These are phyloP conservation scores for Nelumbo lutea DNA, from an alignment of 164 flowering plant species.

Conservation along the genomic window DNA sequence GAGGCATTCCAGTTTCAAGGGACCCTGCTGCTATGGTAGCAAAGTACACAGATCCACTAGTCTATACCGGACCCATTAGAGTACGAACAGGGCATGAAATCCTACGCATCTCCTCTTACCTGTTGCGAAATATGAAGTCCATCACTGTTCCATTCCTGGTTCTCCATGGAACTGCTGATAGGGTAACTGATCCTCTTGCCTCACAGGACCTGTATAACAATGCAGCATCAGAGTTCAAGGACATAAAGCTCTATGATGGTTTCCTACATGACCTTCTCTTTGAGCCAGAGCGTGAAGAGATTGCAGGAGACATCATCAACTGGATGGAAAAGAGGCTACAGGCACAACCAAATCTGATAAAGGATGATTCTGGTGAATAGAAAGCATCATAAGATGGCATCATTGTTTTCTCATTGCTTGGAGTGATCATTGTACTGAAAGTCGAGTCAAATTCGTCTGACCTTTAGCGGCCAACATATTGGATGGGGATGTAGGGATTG, in stretches of 20 bases:
- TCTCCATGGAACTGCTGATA: slow-evolving; percentile 47
- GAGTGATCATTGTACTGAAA: too few relatives aligned
- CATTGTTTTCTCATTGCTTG: neutral
- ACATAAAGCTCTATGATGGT: slow-evolving; percentile 68
- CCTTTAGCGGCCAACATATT: too few relatives aligned
- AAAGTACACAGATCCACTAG: slow-evolving; percentile 71
- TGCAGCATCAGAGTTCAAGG: slow-evolving; percentile 56
- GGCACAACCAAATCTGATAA: neutral
- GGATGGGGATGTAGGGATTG: too few relatives aligned
- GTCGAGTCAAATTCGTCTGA: too few relatives aligned
- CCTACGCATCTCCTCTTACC: slow-evolving; percentile 50
- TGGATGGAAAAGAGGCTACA: neutral
- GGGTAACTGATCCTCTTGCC: slow-evolving; percentile 68
- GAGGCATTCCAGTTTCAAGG: slow-evolving; percentile 71
- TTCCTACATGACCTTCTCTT: slow-evolving; percentile 17
- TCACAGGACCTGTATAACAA: slow-evolving; percentile 57
- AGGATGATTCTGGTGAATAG: neutral
- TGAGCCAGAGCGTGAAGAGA: neutral
- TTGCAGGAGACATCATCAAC: slow-evolving; percentile 8
- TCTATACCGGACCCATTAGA: slow-evolving; percentile 71
- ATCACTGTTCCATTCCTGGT: slow-evolving; percentile 42
- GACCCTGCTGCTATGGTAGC: slow-evolving; percentile 67
- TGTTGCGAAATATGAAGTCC: slow-evolving; percentile 53
- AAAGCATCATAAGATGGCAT: neutral
- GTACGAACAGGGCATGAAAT: slow-evolving; percentile 78